Evolutionary conservation across 768 basidiomycete species (phyloP).

Genomic region (Naematelia aurantialba): DNA sequence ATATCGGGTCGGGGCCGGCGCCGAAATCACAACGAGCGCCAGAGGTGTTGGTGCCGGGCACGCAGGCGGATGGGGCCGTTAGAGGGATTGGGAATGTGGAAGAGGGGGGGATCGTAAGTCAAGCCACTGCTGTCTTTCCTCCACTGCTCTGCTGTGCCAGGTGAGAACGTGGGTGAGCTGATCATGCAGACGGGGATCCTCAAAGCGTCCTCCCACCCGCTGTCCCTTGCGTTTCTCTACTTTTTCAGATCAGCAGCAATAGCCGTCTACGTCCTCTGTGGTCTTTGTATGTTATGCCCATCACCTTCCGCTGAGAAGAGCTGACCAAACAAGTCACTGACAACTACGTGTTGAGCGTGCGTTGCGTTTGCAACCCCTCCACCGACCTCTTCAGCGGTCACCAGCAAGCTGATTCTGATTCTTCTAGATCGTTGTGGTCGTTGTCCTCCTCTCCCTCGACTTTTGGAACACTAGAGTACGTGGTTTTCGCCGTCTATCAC

Average conservation of each 20-base stretch:
- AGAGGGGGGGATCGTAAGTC: conserved; percentile 64
- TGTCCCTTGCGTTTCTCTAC: conserved; percentile 81
- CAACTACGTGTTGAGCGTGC: conserved; percentile 87
- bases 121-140: background rate
- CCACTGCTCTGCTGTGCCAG: background rate
- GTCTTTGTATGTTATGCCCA: conserved; percentile 53
- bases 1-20: conserved; percentile 52
- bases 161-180: conserved; percentile 1
- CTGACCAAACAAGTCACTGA: conserved; percentile 59
- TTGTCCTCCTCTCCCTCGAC: conserved; percentile 90
- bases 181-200: conserved; percentile 35
- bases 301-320: background rate
- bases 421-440: conserved; percentile 76
- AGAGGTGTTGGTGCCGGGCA: conserved; percentile 34
- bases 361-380: conserved; percentile 51
- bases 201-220: conserved; percentile 53
- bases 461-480: conserved; percentile 95
- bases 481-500: no score
- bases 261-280: conserved; percentile 86
- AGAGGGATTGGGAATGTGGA: conserved; percentile 63
- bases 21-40: conserved; percentile 53
- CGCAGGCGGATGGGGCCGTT: conserved; percentile 46
- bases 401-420: background rate
- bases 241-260: conserved; percentile 85
- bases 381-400: no score